Evolutionary conservation across 2,329 filamentous ascomycete species (phyloP).

Genomic region (Fusarium virguliforme): DNA sequence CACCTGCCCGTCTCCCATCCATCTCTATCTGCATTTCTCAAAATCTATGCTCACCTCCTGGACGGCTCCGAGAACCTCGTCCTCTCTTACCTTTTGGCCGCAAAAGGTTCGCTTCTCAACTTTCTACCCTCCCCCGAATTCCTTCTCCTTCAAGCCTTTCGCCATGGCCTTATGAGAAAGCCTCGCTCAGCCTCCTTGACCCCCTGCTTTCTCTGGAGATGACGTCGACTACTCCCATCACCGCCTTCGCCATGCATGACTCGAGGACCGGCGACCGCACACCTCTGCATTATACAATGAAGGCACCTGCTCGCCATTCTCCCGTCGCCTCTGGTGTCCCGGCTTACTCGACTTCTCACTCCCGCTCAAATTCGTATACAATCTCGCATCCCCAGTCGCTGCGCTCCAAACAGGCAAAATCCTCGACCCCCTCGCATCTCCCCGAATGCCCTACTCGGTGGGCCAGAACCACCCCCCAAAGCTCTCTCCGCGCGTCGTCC

Average conservation of each 20-base stretch:
- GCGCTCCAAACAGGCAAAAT: slow-evolving; percentile 59
- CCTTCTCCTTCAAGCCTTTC: slow-evolving; percentile 13
- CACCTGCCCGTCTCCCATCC: slow-evolving; percentile 33
- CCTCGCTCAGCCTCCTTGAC: slow-evolving; percentile 29
- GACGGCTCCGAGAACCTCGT: slow-evolving; percentile 31
- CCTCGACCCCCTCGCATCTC: slow-evolving; percentile 70
- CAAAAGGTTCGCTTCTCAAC: neutral
- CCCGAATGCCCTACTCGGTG: slow-evolving; percentile 68
- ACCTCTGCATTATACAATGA: slow-evolving; percentile 64
- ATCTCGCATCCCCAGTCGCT: slow-evolving; percentile 62
- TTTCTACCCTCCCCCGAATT: neutral
- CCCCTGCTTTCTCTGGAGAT: slow-evolving; percentile 45
- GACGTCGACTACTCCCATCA: slow-evolving; percentile 49
- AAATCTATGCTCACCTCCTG: slow-evolving; percentile 31
- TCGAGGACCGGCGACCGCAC: slow-evolving; percentile 56
- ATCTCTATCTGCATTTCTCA: slow-evolving; percentile 41
- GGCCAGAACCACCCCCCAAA: slow-evolving; percentile 70
- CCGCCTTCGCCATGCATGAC: slow-evolving; percentile 53
- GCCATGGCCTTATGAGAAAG: slow-evolving; percentile 47
- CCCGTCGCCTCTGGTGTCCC: slow-evolving; percentile 55
- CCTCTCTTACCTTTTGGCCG: neutral
- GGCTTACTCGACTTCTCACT: slow-evolving; percentile 47
- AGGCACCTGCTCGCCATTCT: slow-evolving; percentile 60
- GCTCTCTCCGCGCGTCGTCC: slow-evolving; percentile 60
- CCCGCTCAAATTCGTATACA: slow-evolving; percentile 58